Evolutionary conservation across 2,329 filamentous ascomycete genomes (phyloP).

Genomic region (Pestalotiopsis sp.): DNA sequence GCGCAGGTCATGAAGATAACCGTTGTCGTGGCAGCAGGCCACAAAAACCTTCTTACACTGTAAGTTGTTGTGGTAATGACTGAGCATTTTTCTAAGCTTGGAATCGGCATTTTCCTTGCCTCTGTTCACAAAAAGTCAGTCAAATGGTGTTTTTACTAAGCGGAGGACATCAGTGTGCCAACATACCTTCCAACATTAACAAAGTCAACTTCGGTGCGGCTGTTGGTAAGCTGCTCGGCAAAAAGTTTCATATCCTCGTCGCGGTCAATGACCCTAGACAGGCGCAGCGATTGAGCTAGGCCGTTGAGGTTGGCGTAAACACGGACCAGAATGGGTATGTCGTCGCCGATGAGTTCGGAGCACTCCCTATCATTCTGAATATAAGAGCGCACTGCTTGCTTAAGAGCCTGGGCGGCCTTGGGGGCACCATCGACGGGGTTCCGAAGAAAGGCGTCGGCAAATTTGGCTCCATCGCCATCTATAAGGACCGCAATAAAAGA

Average conservation of each 20-base stretch:
- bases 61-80: conserved; percentile 33
- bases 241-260: conserved; percentile 33
- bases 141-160: background rate
- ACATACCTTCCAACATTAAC: conserved; percentile 30
- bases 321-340: conserved; percentile 32
- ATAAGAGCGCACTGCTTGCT: conserved; percentile 30
- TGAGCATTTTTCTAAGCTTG: conserved; percentile 26
- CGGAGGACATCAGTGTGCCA: background rate
- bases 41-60: conserved; percentile 36
- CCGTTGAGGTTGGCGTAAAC: conserved; percentile 36
- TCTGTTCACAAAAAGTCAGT: conserved; percentile 15
- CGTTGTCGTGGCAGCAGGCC: conserved; percentile 36
- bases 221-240: conserved; percentile 35
- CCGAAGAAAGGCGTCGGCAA: conserved; percentile 32
- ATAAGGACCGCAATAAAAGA: conserved; percentile 34
- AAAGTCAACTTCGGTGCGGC: conserved; percentile 34
- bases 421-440: conserved; percentile 28
- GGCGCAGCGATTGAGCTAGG: conserved; percentile 31
- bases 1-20: conserved; percentile 35
- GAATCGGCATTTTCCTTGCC: conserved; percentile 35
- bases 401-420: conserved; percentile 31
- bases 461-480: conserved; percentile 36
- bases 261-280: conserved; percentile 31
- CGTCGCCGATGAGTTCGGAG: conserved; percentile 23
- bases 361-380: conserved; percentile 20